Evolutionary conservation across 164 flowering plant genomes (phyloP).

Genomic region (Annona cherimola): DNA sequence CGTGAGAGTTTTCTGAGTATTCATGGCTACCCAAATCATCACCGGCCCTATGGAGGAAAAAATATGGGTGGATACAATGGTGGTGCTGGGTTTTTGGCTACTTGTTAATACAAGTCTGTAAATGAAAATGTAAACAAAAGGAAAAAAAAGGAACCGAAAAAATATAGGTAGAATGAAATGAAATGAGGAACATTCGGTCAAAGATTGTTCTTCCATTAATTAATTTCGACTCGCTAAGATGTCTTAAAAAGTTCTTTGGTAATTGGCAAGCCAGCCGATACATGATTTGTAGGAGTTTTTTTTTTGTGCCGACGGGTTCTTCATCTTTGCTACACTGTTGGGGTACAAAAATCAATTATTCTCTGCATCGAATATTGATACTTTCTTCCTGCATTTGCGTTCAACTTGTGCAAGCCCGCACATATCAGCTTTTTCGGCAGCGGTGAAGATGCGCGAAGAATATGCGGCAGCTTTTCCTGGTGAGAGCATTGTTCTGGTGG

Average conservation of each 20-base stretch:
- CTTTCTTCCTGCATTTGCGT: too few species aligned
- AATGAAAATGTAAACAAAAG: neutral
- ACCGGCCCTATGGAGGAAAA: conserved; percentile 35
- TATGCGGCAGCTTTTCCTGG: too few species aligned
- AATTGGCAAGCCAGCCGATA: too few species aligned
- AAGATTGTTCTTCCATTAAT: neutral
- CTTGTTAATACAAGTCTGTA: neutral
- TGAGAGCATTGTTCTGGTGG: too few species aligned
- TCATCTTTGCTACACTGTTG: too few species aligned
- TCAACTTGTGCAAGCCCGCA: too few species aligned
- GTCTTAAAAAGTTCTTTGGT: neutral
- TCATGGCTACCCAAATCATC: conserved; percentile 37
- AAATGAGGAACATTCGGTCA: neutral
- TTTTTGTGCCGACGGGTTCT: too few species aligned
- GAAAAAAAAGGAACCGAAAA: neutral
- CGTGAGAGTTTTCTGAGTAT: conserved; percentile 33
- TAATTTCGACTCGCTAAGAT: neutral
- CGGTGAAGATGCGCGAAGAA: too few species aligned
- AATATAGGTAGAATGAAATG: neutral
- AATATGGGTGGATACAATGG: neutral
- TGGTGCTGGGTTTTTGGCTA: neutral
- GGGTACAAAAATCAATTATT: too few species aligned
- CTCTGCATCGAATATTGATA: too few species aligned
- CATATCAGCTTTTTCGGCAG: too few species aligned
- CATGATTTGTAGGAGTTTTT: too few species aligned